Evolutionary conservation across 805 yeast genomes (phyloP).

Genomic region (Candida easanensis): DNA sequence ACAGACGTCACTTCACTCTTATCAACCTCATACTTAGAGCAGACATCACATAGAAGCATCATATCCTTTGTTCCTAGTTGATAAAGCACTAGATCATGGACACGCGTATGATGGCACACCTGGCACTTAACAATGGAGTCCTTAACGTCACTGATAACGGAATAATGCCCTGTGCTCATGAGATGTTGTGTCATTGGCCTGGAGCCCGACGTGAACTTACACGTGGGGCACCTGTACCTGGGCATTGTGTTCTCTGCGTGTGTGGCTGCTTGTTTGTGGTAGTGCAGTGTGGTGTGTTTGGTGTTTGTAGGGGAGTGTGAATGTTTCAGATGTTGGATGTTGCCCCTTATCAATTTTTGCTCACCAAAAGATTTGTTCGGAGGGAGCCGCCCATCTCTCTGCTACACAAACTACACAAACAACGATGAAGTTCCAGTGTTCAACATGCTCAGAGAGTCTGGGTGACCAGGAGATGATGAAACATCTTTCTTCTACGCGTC

Average conservation of each 20-base stretch:
- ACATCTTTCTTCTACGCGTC: conserved; percentile 53
- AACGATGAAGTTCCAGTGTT: conserved; percentile 37
- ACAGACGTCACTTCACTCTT: neutral
- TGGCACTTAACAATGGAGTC: neutral
- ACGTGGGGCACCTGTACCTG: neutral
- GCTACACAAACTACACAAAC: neutral
- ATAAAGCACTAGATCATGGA: neutral
- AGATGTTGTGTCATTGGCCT: neutral
- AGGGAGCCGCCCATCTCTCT: too few relatives aligned
- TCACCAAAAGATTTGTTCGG: neutral
- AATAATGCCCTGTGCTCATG: neutral
- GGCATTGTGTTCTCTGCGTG: too few relatives aligned
- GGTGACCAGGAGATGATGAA: conserved; percentile 43
- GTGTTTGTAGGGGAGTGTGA: neutral
- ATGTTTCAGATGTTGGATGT: too few relatives aligned
- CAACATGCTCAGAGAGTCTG: conserved; percentile 40
- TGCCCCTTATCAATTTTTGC: neutral
- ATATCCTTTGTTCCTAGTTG: neutral
- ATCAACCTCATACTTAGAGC: neutral
- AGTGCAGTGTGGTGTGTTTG: neutral
- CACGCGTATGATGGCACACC: neutral
- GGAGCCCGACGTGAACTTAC: neutral
- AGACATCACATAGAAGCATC: neutral
- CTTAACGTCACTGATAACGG: neutral
- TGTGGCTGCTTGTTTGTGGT: neutral